A percentile compares a stretch with the other conserved stretches of the same genome.
These are phyloP conservation scores for Lophium mytilinum DNA, from an alignment of 495 filamentous ascomycete species.

Conservation along the genomic window DNA sequence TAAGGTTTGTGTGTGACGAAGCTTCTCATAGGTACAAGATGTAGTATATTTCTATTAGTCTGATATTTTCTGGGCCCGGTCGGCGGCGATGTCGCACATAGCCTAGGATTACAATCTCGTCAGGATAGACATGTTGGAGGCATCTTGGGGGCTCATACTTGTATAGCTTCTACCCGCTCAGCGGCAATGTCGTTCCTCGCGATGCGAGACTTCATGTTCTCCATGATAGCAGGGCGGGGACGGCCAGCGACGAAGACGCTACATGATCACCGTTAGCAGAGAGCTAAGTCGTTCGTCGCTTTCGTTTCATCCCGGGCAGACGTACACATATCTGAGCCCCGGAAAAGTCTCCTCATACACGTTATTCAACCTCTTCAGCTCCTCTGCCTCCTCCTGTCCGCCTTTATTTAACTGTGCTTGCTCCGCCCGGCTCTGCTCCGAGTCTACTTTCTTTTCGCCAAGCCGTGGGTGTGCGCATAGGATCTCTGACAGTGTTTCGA, in stretches of 20 bases:
- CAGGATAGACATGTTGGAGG: not conserved
- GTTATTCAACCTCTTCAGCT: conserved; percentile 58
- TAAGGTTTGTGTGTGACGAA: too few species aligned
- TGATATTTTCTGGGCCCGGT: conserved; percentile 47
- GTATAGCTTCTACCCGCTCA: conserved; percentile 68
- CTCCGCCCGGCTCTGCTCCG: conserved; percentile 66
- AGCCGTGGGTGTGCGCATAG: conserved; percentile 83
- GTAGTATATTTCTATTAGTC: not conserved
- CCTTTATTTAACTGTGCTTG: conserved; percentile 63
- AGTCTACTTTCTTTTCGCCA: conserved; percentile 70
- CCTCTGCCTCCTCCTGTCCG: conserved; percentile 48
- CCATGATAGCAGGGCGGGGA: conserved; percentile 63
- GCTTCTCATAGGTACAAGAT: too few species aligned
- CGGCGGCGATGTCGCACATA: conserved; percentile 65
- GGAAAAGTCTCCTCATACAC: conserved; percentile 80
- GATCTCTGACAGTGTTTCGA: conserved; percentile 55
- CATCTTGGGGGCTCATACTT: conserved; percentile 43
- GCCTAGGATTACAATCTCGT: conserved; percentile 37
- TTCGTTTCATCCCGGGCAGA: not conserved
- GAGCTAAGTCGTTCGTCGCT: not conserved
- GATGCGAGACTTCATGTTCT: conserved; percentile 76
- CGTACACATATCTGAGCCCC: conserved; percentile 74
- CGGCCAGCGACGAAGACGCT: conserved; percentile 87
- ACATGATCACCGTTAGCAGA: not conserved
- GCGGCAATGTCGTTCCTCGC: conserved; percentile 52